Evolutionary conservation across 306 rosid genomes (phyloP).

Genomic region (Corylus heterophylla): DNA sequence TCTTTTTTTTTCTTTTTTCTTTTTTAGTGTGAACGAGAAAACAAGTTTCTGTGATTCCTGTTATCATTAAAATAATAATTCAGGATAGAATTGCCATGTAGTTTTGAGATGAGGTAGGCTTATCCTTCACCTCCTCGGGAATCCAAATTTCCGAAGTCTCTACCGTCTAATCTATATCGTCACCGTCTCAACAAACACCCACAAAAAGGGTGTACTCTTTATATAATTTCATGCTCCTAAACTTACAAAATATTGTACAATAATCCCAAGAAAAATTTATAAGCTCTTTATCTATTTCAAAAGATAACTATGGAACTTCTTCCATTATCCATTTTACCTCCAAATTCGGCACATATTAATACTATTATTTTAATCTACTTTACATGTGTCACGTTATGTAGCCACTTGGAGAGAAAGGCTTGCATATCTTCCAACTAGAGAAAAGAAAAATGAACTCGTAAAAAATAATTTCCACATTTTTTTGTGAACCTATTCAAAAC

Average conservation of each 20-base stretch:
- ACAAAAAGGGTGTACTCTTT: not conserved
- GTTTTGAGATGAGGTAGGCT: conserved; percentile 30
- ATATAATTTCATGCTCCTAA: not conserved
- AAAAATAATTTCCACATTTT: no score
- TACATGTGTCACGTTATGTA: not conserved
- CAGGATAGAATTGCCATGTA: conserved; percentile 21
- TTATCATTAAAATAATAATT: no score
- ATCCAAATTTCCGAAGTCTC: conserved; percentile 10
- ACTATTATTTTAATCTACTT: not conserved
- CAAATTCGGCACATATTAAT: conserved; percentile 8
- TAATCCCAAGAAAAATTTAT: not conserved
- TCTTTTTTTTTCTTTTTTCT: no score
- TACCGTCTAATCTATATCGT: not conserved
- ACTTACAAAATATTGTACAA: not conserved
- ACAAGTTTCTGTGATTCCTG: no score
- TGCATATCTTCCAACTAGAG: no score
- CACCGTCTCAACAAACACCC: conserved; percentile 7
- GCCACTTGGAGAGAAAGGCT: not conserved
- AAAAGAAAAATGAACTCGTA: no score
- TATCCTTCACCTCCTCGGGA: conserved; percentile 32
- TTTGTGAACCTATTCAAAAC: no score
- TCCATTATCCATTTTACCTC: not conserved
- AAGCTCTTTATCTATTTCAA: not conserved
- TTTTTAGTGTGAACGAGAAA: no score
- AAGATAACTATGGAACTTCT: not conserved